These are phyloP conservation scores for Knufia petricola DNA, from an alignment of 2,329 filamentous ascomycete species.

Conservation along the genomic window DNA sequence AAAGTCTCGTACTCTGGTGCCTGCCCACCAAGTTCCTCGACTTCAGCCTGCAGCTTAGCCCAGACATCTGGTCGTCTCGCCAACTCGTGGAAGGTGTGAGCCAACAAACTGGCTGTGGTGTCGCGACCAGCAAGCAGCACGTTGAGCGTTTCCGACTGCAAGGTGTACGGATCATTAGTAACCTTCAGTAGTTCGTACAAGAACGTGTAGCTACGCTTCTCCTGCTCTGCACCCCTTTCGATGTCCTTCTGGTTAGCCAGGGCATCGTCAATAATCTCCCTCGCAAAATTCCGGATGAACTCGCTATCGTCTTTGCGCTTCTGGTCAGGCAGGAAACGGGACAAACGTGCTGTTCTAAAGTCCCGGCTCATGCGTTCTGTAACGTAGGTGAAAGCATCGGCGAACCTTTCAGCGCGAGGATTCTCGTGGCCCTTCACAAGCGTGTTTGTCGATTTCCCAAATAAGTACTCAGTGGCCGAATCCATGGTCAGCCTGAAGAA, in stretches of 20 bases:
- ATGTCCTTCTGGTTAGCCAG: constrained; percentile 1
- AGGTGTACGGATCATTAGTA: constrained; percentile 18
- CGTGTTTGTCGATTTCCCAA: constrained; percentile 48
- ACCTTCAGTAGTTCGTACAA: constrained; percentile 19
- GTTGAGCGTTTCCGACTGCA: constrained; percentile 26
- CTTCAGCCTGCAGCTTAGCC: constrained; percentile 33
- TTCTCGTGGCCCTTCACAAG: constrained; percentile 25
- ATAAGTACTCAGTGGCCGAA: constrained; percentile 58
- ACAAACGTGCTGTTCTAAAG: constrained; percentile 16
- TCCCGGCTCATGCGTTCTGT: constrained; percentile 9
- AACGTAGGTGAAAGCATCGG: constrained; percentile 7
- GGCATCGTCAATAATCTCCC: constrained; percentile 17
- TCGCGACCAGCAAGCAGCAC: constrained; percentile 32
- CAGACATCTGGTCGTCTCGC: constrained; percentile 29
- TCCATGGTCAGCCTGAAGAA: constrained; percentile 60
- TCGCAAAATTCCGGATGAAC: constrained; percentile 19
- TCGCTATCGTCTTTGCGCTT: constrained; percentile 17
- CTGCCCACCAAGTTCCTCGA: constrained; percentile 17
- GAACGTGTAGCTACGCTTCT: constrained; percentile 19
- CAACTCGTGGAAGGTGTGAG: constrained; percentile 28
- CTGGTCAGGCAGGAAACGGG: constrained; percentile 14
- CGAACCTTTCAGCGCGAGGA: not conserved
- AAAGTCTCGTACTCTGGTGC: constrained; percentile 19
- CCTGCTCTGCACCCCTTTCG: constrained; percentile 1
- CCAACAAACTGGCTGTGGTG: constrained; percentile 29